phyloP scores from a whole-genome alignment of 345 rosid genomes.

The Eucalyptus camaldulensis region DNA sequence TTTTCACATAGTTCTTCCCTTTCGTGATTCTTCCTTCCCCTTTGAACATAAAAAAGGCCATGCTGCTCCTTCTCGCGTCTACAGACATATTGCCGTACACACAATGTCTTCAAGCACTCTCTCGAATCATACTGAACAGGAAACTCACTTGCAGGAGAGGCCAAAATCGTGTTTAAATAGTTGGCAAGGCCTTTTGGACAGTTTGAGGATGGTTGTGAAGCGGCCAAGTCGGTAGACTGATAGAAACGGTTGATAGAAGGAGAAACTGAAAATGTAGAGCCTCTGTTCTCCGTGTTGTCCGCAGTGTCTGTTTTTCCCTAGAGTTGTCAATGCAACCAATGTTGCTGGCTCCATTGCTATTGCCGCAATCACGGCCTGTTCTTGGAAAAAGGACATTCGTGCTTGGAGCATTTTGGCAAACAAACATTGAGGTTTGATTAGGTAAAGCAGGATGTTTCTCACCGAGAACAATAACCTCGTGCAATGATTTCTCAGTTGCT shows the following conservation, averaged over 20 bases:
- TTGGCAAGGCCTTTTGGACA: not conserved
- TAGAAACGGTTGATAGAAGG: not conserved
- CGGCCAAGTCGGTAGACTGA: not conserved
- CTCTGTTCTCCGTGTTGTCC: not conserved
- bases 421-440: not conserved
- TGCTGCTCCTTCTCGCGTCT: constrained; percentile 2
- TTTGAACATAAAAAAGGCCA: constrained; percentile 10
- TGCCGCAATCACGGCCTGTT: not conserved
- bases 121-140: constrained; percentile 12
- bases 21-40: constrained; percentile 43
- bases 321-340: not conserved
- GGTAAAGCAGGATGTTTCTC: not conserved
- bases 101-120: constrained; percentile 9
- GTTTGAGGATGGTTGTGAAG: not conserved
- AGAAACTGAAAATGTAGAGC: not conserved
- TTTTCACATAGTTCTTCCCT: constrained; percentile 26
- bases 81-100: not conserved
- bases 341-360: not conserved
- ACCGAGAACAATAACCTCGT: constrained; percentile 3
- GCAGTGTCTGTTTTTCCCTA: not conserved
- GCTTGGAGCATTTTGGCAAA: not conserved
- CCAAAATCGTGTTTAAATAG: not conserved
- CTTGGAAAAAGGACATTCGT: not conserved
- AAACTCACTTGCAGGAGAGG: constrained; percentile 19
- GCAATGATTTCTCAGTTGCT: constrained; percentile 12